phyloP scores from a whole-genome alignment of 257 asterid species.

The Fraxinus quadrangulata region DNA sequence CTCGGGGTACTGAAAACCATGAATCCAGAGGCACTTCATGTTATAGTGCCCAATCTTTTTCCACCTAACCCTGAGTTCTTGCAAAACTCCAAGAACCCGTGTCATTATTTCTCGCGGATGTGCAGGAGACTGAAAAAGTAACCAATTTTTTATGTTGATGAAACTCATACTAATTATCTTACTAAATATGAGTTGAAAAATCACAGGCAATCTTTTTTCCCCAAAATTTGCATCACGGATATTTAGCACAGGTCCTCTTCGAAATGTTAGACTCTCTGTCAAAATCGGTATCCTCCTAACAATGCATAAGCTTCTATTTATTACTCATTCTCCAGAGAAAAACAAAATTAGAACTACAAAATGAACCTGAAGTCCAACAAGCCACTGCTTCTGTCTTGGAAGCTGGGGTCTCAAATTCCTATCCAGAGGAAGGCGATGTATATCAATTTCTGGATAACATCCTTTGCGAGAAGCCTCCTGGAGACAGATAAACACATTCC shows the following conservation, averaged over 20 bases:
- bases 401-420: conserved; percentile 36
- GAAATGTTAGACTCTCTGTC: background rate
- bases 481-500: conserved; percentile 23
- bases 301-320: background rate
- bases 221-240: background rate
- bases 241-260: background rate
- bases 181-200: background rate
- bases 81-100: conserved; percentile 78
- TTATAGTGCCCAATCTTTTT: conserved; percentile 82
- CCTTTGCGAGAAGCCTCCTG: conserved; percentile 58
- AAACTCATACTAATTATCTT: background rate
- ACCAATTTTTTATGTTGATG: conserved; percentile 18
- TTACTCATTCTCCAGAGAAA: background rate
- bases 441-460: conserved; percentile 41
- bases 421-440: conserved; percentile 41
- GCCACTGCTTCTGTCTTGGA: conserved; percentile 73
- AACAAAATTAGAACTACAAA: conserved; percentile 3
- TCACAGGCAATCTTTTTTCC: background rate
- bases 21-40: conserved; percentile 78
- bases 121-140: conserved; percentile 64
- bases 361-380: conserved; percentile 78
- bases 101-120: conserved; percentile 83
- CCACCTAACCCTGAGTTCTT: conserved; percentile 81
- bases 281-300: conserved; percentile 1
- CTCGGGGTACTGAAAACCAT: conserved; percentile 32